Evolutionary conservation across 371 early-diverging fungal genomes (phyloP).

Genomic region (Catenaria anguillulae): DNA sequence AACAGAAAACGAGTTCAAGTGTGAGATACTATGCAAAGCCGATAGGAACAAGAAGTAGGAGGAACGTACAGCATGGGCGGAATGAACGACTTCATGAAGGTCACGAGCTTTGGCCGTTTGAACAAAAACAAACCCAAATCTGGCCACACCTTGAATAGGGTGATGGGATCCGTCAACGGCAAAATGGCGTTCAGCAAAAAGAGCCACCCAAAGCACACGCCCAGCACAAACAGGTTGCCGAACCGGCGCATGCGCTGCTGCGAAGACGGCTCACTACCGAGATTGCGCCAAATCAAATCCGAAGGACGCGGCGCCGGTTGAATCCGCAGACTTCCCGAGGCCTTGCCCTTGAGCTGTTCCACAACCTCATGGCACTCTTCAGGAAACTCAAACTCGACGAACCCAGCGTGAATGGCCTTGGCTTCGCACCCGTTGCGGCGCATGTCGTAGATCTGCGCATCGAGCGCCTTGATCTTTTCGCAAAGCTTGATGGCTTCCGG

Average conservation of each 20-base stretch:
- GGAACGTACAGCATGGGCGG: neutral
- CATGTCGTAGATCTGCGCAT: neutral
- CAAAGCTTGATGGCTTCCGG: neutral
- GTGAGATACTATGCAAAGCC: too few relatives aligned
- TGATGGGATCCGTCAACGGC: neutral
- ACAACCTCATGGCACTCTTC: neutral
- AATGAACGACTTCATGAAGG: neutral
- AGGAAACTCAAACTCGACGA: neutral
- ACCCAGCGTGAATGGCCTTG: constrained; percentile 1
- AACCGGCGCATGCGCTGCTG: neutral
- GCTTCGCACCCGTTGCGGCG: constrained; percentile 2
- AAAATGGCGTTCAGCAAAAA: neutral
- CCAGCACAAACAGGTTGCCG: neutral
- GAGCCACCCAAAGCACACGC: neutral
- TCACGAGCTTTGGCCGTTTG: neutral
- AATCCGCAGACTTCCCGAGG: neutral
- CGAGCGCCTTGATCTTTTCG: neutral
- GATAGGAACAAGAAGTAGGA: too few relatives aligned
- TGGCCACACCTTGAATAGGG: constrained; percentile 1
- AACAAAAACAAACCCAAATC: neutral
- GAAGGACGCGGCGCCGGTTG: neutral
- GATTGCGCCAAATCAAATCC: constrained; percentile 3
- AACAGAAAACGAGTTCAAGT: too few relatives aligned
- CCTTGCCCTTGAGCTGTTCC: neutral
- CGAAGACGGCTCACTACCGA: neutral